phyloP scores from a whole-genome alignment of 805 yeast species.

The Candida nitratophila region DNA sequence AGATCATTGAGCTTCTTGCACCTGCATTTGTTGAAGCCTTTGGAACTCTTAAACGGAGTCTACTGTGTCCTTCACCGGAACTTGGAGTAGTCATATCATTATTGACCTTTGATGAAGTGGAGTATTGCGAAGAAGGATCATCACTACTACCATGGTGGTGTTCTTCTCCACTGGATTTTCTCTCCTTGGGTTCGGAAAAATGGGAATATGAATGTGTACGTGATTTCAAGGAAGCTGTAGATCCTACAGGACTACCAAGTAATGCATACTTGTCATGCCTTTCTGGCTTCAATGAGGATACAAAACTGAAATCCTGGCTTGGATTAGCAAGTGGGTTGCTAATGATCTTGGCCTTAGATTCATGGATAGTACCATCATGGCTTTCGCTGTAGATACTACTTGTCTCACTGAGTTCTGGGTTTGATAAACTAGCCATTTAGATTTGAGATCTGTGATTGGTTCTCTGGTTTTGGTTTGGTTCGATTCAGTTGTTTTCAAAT shows the following conservation, averaged over 20 bases:
- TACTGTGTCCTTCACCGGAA: neutral
- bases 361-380: neutral
- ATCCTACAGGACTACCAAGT: neutral
- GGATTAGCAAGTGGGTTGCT: neutral
- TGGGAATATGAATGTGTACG: neutral
- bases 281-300: neutral
- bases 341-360: neutral
- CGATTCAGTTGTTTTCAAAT: too few species aligned
- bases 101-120: neutral
- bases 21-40: slow-evolving; percentile 9
- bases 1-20: slow-evolving; percentile 24
- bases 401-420: neutral
- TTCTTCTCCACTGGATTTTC: neutral
- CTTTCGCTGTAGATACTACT: neutral
- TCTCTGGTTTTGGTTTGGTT: too few species aligned
- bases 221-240: neutral
- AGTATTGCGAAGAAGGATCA: neutral
- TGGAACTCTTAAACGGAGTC: neutral
- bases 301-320: slow-evolving; percentile 3
- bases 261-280: neutral
- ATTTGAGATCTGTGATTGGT: too few species aligned
- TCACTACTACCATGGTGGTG: too few species aligned
- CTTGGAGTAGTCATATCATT: neutral
- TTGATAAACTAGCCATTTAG: neutral
- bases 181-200: neutral